Base-by-base conservation (phyloP, 2,329 filamentous ascomycete genomes). In the Dactylellina sp. region DNA sequence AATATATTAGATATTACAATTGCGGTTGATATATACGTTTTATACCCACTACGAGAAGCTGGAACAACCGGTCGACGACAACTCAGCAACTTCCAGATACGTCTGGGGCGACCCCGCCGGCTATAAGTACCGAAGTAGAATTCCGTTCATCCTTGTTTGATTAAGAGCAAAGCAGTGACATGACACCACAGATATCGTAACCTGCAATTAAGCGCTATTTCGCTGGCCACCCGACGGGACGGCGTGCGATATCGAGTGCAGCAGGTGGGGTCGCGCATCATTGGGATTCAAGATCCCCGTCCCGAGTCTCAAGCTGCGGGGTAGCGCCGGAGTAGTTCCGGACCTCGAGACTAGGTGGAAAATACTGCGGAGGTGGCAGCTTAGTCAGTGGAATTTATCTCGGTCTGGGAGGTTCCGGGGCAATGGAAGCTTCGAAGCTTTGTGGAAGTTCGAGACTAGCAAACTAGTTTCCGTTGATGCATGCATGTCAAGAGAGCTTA, bases 321-420 rank as follows among this genome's bases (percentile, higher is more conserved):
- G 46, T 50, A 50, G n/a, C 22, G 14, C 46, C 16, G 16, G 5
- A n/a, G 9, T 46, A 22, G 7, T 32, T 32, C 28, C 4, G 12
- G 42, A 3, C 42, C 42, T 46, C 42, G 42, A 46, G 46, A 50
- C 24, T 14, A 28, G 46, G 5, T 25, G n/a, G 44, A 20, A 47
- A 9, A 47, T 47, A 47, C 24, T 47, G 44, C 44, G 18, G 44
- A n/a, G n/a, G n/a, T n/a, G n/a, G n/a, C n/a, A 18, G 44, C 44
- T 24, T 47, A 9, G 20, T 20, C 46, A 50, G 20, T 20, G n/a
- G 46, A 2, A 14, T 11, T 11, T 47, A 20, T 6, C 11, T 47
- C 44, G 44, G 24, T 20, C 39, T n/a, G 7, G 7, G 20, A 2
- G 16, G 44, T 16, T 20, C 3, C 18, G 44, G 44, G 24, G 14